Conservation (phyloP, 2,329 filamentous ascomycete genomes). For the Verticillium isaacii region DNA sequence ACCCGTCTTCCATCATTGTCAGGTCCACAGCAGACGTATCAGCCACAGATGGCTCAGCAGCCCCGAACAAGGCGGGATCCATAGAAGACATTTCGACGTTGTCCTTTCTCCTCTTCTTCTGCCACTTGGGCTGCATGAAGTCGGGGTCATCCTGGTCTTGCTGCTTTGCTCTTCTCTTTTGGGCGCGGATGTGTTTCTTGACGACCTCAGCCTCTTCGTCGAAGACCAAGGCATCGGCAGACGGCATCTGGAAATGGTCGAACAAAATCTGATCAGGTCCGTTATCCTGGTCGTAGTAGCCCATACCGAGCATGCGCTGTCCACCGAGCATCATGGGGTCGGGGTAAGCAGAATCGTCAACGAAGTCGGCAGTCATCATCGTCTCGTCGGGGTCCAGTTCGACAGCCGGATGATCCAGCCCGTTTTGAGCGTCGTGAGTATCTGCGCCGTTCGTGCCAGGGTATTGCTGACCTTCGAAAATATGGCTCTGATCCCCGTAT, state of each 20-base stretch:
- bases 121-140: slow-evolving; percentile 38
- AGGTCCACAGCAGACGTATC: slow-evolving; percentile 8
- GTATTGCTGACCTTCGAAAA: slow-evolving; percentile 12
- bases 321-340: slow-evolving; percentile 41
- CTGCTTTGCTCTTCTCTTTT: slow-evolving; percentile 47
- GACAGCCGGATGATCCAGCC: slow-evolving; percentile 15
- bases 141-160: slow-evolving; percentile 52
- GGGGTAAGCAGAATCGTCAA: slow-evolving; percentile 35
- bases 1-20: slow-evolving; percentile 12
- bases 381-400: slow-evolving; percentile 20
- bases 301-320: slow-evolving; percentile 52
- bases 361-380: slow-evolving; percentile 5
- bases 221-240: slow-evolving; percentile 34
- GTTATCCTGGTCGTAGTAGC: slow-evolving; percentile 57
- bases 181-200: slow-evolving; percentile 48
- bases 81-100: slow-evolving; percentile 29
- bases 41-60: neutral
- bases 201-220: slow-evolving; percentile 48
- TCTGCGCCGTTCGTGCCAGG: slow-evolving; percentile 10
- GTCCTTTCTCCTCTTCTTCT: slow-evolving; percentile 30
- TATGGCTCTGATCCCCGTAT: slow-evolving; percentile 28
- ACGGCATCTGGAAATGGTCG: slow-evolving; percentile 51
- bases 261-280: slow-evolving; percentile 54
- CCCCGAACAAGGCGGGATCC: slow-evolving; percentile 48
- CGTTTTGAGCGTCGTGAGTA: slow-evolving; percentile 11